phyloP scores from a whole-genome alignment of 176 grass and related monocot species.

The Juncus effusus region DNA sequence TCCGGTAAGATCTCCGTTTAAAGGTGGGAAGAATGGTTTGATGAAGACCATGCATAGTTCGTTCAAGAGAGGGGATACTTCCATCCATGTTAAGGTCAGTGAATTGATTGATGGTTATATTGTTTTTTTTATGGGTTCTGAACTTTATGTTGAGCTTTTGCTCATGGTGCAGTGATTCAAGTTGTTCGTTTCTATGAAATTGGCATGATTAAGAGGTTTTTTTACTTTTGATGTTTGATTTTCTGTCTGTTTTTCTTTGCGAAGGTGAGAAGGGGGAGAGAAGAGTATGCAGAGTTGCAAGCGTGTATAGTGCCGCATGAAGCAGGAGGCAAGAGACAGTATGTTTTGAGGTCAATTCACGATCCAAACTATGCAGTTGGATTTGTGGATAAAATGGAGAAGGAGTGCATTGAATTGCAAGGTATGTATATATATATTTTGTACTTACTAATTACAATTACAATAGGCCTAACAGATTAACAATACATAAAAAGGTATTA shows the following conservation, averaged over 20 bases:
- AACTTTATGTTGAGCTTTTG: too few relatives aligned
- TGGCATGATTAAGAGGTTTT: too few relatives aligned
- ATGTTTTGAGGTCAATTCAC: slow-evolving; percentile 87
- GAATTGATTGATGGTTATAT: background rate
- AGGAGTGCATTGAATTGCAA: slow-evolving; percentile 91
- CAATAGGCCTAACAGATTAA: too few relatives aligned
- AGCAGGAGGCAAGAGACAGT: slow-evolving; percentile 41
- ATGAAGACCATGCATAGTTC: slow-evolving; percentile 73
- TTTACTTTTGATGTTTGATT: too few relatives aligned
- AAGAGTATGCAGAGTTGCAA: slow-evolving; percentile 53
- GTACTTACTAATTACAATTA: too few relatives aligned
- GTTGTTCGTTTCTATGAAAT: background rate
- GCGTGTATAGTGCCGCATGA: slow-evolving; percentile 84
- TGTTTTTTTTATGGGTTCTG: too few relatives aligned
- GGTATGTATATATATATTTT: slow-evolving; percentile 40
- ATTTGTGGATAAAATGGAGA: slow-evolving; percentile 76
- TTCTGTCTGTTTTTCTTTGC: too few relatives aligned
- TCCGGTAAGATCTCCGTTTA: slow-evolving; percentile 66
- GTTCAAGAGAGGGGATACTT: slow-evolving; percentile 74
- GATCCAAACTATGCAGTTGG: slow-evolving; percentile 94
- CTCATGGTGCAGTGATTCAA: background rate
- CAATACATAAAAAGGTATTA: background rate
- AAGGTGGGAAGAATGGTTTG: slow-evolving; percentile 65
- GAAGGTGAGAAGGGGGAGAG: slow-evolving; percentile 20
- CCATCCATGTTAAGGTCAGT: slow-evolving; percentile 63